phyloP scores from a whole-genome alignment of 345 rosid genomes.

The Brassica cretica region DNA sequence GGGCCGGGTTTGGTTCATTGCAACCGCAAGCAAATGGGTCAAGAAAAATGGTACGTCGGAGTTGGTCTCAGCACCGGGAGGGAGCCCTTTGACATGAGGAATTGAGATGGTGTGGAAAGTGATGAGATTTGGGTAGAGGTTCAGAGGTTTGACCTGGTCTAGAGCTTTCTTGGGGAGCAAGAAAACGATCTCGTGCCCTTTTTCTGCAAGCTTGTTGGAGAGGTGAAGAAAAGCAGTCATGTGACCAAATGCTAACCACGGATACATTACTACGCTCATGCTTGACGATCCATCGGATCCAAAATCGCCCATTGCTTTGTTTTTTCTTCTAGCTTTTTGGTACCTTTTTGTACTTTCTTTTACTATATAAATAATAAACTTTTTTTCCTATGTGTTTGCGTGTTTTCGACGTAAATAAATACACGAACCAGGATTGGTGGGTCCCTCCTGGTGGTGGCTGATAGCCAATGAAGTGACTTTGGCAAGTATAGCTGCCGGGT shows the following conservation, averaged over 20 bases:
- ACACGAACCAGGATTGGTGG: constrained; percentile 19
- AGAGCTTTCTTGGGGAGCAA: constrained; percentile 49
- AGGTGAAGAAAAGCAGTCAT: constrained; percentile 56
- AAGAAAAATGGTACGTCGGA: constrained; percentile 59
- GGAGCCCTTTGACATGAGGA: constrained; percentile 64
- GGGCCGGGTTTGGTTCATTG: constrained; percentile 60
- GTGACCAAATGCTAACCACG: constrained; percentile 64
- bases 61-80: constrained; percentile 66
- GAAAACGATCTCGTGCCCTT: constrained; percentile 45
- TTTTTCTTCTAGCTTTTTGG: background rate
- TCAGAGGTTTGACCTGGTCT: constrained; percentile 40
- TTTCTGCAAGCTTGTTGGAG: constrained; percentile 54
- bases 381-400: background rate
- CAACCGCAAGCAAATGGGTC: constrained; percentile 48
- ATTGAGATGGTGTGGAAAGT: constrained; percentile 45
- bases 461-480: background rate
- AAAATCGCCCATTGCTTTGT: constrained; percentile 15
- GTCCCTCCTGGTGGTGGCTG: constrained; percentile 14
- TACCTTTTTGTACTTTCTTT: background rate
- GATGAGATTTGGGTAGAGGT: constrained; percentile 51
- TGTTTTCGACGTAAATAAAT: background rate
- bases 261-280: constrained; percentile 49
- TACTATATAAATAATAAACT: background rate
- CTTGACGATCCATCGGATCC: constrained; percentile 27
- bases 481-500: constrained; percentile 31